Conservation (phyloP, 2,329 filamentous ascomycete species). For the Colletotrichum eleusines region DNA sequence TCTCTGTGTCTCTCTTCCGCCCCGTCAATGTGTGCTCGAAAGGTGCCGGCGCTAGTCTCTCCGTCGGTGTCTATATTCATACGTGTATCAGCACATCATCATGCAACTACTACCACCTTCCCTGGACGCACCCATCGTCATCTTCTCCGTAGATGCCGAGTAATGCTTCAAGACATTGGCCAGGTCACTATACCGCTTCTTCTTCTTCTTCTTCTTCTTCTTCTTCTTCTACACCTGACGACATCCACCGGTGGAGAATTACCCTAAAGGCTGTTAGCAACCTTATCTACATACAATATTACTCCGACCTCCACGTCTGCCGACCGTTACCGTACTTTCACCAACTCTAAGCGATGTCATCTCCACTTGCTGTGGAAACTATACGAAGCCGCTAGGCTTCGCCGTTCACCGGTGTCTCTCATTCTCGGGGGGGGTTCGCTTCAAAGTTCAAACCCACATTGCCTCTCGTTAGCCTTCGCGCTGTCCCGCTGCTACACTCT, state of each 20-base stretch:
- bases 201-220: too few relatives aligned
- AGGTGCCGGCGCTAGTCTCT: constrained; percentile 30
- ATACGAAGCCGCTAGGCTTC: not conserved
- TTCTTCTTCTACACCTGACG: constrained; percentile 29
- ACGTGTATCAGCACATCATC: not conserved
- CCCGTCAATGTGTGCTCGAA: constrained; percentile 13
- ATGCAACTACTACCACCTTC: too few relatives aligned
- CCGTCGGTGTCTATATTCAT: not conserved
- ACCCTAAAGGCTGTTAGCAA: too few relatives aligned
- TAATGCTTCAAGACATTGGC: not conserved
- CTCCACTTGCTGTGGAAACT: constrained; percentile 10
- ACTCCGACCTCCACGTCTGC: not conserved
- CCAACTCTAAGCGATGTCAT: not conserved
- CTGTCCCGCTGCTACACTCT: not conserved
- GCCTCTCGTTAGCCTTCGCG: not conserved
- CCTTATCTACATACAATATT: not conserved
- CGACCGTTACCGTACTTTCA: not conserved
- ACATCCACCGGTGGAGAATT: constrained; percentile 21
- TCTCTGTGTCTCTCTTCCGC: too few relatives aligned
- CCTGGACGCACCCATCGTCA: constrained; percentile 14
- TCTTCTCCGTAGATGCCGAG: constrained; percentile 11
- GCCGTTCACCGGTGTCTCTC: constrained; percentile 10
- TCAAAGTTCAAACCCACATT: constrained; percentile 25
- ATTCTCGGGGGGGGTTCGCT: constrained; percentile 15
- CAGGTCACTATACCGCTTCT: constrained; percentile 32